A percentile compares a stretch with the other conserved stretches of the same genome.
Conservation (phyloP, 2,329 filamentous ascomycete genomes). For the Xylariaceae sp. region DNA sequence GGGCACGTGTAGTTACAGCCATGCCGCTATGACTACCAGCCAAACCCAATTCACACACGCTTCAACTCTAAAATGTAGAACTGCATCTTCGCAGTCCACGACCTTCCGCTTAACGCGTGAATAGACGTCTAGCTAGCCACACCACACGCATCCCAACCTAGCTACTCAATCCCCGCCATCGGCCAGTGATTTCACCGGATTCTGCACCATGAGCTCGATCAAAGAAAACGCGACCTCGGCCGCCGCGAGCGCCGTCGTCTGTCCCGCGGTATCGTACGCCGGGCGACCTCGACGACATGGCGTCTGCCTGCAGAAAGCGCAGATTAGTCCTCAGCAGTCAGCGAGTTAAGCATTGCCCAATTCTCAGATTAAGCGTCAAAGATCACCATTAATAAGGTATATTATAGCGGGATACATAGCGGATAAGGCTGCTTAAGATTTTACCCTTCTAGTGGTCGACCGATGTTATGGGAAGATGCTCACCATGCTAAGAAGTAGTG, state of each 20-base stretch:
- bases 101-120: not conserved
- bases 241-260: slow-evolving; percentile 73
- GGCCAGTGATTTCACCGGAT: slow-evolving; percentile 31
- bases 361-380: too few relatives aligned
- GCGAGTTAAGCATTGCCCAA: too few relatives aligned
- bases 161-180: not conserved
- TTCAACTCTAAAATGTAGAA: not conserved
- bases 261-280: slow-evolving; percentile 72
- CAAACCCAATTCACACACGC: slow-evolving; percentile 12
- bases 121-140: not conserved
- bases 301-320: too few relatives aligned
- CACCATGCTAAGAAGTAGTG: too few relatives aligned
- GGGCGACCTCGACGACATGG: slow-evolving; percentile 84
- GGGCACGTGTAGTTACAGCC: slow-evolving; percentile 13
- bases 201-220: slow-evolving; percentile 64
- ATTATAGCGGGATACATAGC: too few relatives aligned
- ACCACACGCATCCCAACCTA: too few relatives aligned
- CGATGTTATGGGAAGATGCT: too few relatives aligned
- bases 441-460: too few relatives aligned
- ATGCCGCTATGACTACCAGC: slow-evolving; percentile 10
- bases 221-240: slow-evolving; percentile 75
- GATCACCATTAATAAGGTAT: too few relatives aligned
- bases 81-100: not conserved
- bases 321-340: too few relatives aligned
- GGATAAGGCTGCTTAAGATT: too few relatives aligned